Conservation (phyloP, 495 filamentous ascomycete species). For the Penicillium desertorum region DNA sequence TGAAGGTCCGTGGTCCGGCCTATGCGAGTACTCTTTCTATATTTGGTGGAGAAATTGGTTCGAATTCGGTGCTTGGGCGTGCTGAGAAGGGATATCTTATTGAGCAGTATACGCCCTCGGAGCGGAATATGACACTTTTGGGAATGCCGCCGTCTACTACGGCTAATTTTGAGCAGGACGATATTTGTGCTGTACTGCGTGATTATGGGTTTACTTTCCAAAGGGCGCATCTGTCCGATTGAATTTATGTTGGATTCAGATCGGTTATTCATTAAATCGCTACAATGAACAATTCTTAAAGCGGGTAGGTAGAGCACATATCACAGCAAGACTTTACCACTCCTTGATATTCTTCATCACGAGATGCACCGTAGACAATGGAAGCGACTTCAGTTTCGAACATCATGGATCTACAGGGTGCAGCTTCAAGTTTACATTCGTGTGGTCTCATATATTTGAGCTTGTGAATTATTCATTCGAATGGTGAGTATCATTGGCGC, state of each 20-base stretch:
- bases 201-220: slow-evolving; percentile 34
- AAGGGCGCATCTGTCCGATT: slow-evolving; percentile 12
- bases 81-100: slow-evolving; percentile 5
- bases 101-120: slow-evolving; percentile 3
- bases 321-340: not conserved
- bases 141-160: slow-evolving; percentile 14
- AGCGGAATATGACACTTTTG: slow-evolving; percentile 19
- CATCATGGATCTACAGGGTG: no score
- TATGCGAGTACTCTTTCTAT: slow-evolving; percentile 18
- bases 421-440: not conserved
- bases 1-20: slow-evolving; percentile 24
- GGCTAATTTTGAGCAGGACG: slow-evolving; percentile 16
- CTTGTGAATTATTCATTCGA: not conserved
- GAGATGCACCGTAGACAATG: no score
- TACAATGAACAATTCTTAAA: not conserved
- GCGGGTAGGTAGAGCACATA: no score
- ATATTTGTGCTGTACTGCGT: slow-evolving; percentile 28
- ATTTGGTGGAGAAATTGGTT: slow-evolving; percentile 6
- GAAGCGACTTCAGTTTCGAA: no score
- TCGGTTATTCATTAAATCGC: not conserved
- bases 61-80: not conserved
- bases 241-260: not conserved
- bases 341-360: no score
- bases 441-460: not conserved
- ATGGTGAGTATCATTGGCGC: not conserved